phyloP scores from a whole-genome alignment of 345 rosid species.

The Hevea brasiliensis region DNA sequence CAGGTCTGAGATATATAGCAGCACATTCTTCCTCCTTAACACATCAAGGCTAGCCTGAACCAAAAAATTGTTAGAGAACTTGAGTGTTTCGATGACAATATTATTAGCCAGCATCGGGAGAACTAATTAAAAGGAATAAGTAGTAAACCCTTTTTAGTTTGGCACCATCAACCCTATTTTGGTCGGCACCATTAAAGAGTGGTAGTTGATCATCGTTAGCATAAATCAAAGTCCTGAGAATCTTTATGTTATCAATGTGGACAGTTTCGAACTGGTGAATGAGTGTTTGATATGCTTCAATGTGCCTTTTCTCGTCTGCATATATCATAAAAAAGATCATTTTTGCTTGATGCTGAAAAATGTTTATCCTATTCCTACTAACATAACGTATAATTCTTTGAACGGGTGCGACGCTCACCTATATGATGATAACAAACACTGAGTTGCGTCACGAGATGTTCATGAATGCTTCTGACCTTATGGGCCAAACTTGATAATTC shows the following conservation, averaged over 20 bases:
- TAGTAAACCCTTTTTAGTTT: no score
- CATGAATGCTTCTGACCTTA: constrained; percentile 48
- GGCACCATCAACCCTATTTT: constrained; percentile 29
- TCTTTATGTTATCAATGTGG: constrained; percentile 46
- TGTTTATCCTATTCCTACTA: no score
- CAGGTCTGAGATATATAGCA: constrained; percentile 69
- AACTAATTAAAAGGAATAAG: background rate
- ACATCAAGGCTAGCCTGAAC: constrained; percentile 64
- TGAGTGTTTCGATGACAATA: background rate
- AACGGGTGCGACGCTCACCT: constrained; percentile 23
- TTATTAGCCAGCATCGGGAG: no score
- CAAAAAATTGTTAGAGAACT: background rate
- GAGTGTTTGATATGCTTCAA: constrained; percentile 44
- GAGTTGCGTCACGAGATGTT: constrained; percentile 45
- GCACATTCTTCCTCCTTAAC: constrained; percentile 64
- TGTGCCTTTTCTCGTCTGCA: constrained; percentile 44
- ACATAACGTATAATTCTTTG: no score
- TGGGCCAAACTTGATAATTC: constrained; percentile 65
- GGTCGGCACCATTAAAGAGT: constrained; percentile 32
- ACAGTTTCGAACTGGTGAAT: constrained; percentile 31
- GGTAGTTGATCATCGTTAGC: constrained; percentile 45
- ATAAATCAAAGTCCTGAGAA: constrained; percentile 39
- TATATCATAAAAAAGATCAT: background rate
- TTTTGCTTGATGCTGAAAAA: no score
- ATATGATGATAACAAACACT: constrained; percentile 36